Evolutionary conservation across 495 filamentous ascomycete species (phyloP).

Genomic region (Xylaria bambusicola): DNA sequence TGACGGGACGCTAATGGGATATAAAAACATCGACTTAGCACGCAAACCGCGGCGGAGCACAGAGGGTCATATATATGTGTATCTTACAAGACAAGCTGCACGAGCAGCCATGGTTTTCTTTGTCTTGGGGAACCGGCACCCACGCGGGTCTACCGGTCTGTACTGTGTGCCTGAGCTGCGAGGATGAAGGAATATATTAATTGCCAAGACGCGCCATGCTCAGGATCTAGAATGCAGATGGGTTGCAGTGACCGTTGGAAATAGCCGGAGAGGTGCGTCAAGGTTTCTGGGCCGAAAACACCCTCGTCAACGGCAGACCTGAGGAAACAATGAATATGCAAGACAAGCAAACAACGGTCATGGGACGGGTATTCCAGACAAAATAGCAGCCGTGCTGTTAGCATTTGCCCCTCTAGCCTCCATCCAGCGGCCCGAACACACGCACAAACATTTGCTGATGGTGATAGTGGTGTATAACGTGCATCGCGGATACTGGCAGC

Average conservation of each 20-base stretch:
- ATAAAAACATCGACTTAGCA: background rate
- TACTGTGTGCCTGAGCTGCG: slow-evolving; percentile 19
- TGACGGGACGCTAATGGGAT: background rate
- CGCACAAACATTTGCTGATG: background rate
- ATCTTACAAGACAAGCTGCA: slow-evolving; percentile 6
- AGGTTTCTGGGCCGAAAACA: slow-evolving; percentile 21
- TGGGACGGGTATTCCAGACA: background rate
- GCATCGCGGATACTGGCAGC: slow-evolving; percentile 7
- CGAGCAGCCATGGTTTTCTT: slow-evolving; percentile 15
- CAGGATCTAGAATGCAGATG: slow-evolving; percentile 24
- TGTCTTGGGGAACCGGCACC: slow-evolving; percentile 24
- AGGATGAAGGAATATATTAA: slow-evolving; percentile 26
- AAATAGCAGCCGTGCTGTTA: background rate
- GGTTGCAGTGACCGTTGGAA: slow-evolving; percentile 18
- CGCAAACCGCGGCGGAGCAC: background rate
- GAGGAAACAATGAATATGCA: slow-evolving; percentile 13
- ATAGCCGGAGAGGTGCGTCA: slow-evolving; percentile 32
- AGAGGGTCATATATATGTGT: slow-evolving; percentile 13
- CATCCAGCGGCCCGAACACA: background rate
- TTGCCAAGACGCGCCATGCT: slow-evolving; percentile 23
- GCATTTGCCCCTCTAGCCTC: background rate
- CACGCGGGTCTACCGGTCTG: slow-evolving; percentile 5
- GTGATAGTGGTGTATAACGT: slow-evolving; percentile 1
- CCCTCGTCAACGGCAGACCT: slow-evolving; percentile 12
- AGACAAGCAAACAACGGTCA: slow-evolving; percentile 10